Base-by-base conservation (phyloP, 495 filamentous ascomycete species). In the Trichocladium antarcticum region DNA sequence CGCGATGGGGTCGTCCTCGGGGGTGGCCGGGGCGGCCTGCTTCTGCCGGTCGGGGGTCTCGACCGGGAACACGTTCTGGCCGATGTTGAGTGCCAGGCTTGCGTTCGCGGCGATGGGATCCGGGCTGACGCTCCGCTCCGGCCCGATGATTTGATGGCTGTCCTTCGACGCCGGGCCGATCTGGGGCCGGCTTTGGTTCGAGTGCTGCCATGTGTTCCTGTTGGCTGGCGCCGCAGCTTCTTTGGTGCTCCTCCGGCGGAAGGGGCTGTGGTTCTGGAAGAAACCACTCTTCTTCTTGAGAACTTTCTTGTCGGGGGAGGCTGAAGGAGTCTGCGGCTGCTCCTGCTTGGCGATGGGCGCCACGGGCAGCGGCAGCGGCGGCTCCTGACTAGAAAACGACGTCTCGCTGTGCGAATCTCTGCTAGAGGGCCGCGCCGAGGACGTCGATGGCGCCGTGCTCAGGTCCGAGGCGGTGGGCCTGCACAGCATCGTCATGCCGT, bases 401-500 rank as follows among this genome's bases (percentile, higher is more conserved):
- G 88, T 95, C 37, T 97, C 93, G 66, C 92, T 97, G 53, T 87
- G 80, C 31, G 85, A 88, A 50, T 90, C 92, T 53, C 87, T 82
- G 60, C 90, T 95, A 20, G 84, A 83, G 42, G 89, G 88, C 37
- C 90, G 76, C 28, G 72, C 82, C 57, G 74, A 78, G 52, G 83
- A 84, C 9, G 55, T 29, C 22, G 59, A 68, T 24, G 84, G 74
- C 50, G 77, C 82, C 28, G 84, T 87, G 65, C 85, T 90, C 43
- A 82, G 79, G 37, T 93, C 89, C 17, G 89, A 95, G 37, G 84
- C 83, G 38, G 86, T 82, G 0, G 82, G 87, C 20, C 92, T 80
- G 66, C 93, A 97, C 54, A 95, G 85, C 85, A 97, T 95, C 1
- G 92, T 97, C 93, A 97, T 97, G 28, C 92, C 93, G 63, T 99